Evolutionary conservation across 345 rosid genomes (phyloP).

Genomic region (Garcia nutans): DNA sequence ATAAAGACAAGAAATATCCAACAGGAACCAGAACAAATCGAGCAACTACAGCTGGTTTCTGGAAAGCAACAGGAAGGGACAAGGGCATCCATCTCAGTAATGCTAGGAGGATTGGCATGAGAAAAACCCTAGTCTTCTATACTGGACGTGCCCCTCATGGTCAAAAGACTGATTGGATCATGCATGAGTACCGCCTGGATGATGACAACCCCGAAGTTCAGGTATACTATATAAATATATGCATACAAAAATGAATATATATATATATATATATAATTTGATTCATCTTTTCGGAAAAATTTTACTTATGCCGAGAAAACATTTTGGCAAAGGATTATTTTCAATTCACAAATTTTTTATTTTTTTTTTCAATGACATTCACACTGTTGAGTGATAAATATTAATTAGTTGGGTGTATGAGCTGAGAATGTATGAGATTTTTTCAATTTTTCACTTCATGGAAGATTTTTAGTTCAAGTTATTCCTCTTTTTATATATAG

Average conservation of each 20-base stretch:
- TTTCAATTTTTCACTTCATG: too few relatives aligned
- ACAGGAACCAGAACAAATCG: constrained; percentile 95
- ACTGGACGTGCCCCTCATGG: constrained; percentile 99
- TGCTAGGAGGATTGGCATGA: constrained; percentile 85
- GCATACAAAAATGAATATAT: too few relatives aligned
- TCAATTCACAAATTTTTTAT: too few relatives aligned
- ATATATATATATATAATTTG: too few relatives aligned
- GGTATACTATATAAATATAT: constrained; percentile 26
- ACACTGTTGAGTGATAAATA: too few relatives aligned
- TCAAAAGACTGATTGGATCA: constrained; percentile 96
- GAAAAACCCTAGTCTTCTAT: constrained; percentile 97
- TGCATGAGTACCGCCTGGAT: constrained; percentile 96
- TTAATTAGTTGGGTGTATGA: too few relatives aligned
- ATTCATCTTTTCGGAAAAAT: too few relatives aligned
- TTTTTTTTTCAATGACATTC: too few relatives aligned
- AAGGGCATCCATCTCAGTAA: constrained; percentile 76
- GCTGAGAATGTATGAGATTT: too few relatives aligned
- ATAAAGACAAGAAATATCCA: constrained; percentile 98
- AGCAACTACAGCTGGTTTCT: constrained; percentile 94
- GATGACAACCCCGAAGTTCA: constrained; percentile 66
- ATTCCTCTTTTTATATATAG: neutral
- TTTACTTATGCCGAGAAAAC: too few relatives aligned
- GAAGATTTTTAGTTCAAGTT: too few relatives aligned
- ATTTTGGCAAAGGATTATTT: too few relatives aligned
- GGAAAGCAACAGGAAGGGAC: constrained; percentile 99